Conservation (phyloP, 2,329 filamentous ascomycete genomes). For the Cytospora paraplurivora region DNA sequence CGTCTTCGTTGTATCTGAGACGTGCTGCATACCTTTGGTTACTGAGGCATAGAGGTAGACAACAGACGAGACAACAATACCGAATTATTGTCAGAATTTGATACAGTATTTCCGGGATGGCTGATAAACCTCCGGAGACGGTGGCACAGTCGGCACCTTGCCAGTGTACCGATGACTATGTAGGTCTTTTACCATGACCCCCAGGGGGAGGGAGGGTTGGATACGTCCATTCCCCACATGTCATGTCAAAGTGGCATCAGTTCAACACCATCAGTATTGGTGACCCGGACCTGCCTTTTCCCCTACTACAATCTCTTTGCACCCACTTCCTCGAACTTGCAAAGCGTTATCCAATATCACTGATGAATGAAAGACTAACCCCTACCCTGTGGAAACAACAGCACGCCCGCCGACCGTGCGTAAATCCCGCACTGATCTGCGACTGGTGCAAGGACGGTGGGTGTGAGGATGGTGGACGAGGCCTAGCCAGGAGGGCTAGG, state of each 20-base stretch:
- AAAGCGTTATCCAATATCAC: not conserved
- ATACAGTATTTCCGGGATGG: not conserved
- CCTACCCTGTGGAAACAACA: not conserved
- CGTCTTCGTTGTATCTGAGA: not conserved
- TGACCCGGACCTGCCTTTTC: not conserved
- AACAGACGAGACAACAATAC: not conserved
- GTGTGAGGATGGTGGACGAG: conserved; percentile 3
- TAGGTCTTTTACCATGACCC: not conserved
- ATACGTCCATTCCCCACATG: not conserved
- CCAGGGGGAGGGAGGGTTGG: not conserved
- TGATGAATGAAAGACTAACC: not conserved
- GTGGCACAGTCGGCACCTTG: conserved; percentile 10
- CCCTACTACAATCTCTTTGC: not conserved
- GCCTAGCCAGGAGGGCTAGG: not conserved
- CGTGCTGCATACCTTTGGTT: too few relatives aligned
- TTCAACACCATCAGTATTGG: not conserved
- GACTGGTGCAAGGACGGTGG: conserved; percentile 19
- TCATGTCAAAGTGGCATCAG: not conserved
- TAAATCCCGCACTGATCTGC: conserved; percentile 10
- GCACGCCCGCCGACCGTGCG: conserved; percentile 5
- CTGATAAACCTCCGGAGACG: conserved; percentile 1
- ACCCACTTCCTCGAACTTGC: not conserved
- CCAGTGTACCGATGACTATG: conserved; percentile 14
- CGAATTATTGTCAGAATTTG: not conserved
- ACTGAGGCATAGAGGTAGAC: not conserved